Evolutionary conservation across 495 filamentous ascomycete species (phyloP).

Genomic region (Aspergillus biplanus): DNA sequence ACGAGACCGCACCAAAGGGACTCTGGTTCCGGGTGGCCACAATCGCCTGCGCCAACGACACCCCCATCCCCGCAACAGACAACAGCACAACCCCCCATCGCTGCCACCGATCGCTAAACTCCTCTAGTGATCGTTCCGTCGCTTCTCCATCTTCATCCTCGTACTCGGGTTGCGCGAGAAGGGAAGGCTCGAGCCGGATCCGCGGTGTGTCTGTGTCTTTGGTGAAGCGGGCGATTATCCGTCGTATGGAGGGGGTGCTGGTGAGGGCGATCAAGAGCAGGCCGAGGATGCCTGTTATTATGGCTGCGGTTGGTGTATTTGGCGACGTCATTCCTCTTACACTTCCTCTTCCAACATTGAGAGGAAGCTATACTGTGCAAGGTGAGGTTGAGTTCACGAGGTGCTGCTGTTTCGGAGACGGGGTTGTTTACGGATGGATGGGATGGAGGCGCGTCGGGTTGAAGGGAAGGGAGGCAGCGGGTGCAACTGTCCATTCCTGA

Average conservation of each 20-base stretch:
- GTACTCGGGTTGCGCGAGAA: constrained; percentile 25
- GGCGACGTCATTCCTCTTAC: constrained; percentile 28
- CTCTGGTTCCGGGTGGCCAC: constrained; percentile 8
- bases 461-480: background rate
- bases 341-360: constrained; percentile 15
- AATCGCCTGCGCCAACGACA: constrained; percentile 28
- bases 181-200: constrained; percentile 26
- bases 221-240: constrained; percentile 23
- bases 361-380: no score
- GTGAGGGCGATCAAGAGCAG: constrained; percentile 28
- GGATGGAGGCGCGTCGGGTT: background rate
- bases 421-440: background rate
- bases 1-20: constrained; percentile 26
- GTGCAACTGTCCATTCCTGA: constrained; percentile 6
- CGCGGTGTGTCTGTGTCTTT: background rate
- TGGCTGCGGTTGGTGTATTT: constrained; percentile 26
- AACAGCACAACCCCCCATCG: constrained; percentile 15
- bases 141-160: constrained; percentile 30
- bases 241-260: constrained; percentile 31
- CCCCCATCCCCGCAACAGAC: constrained; percentile 21
- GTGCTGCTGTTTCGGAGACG: background rate
- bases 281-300: constrained; percentile 30
- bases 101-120: constrained; percentile 26
- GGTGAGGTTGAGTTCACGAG: constrained; percentile 15
- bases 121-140: constrained; percentile 17